Evolutionary conservation across 352 stramenopile genomes (phyloP), one percentile per base, ranked within the genome.

Genomic region (Phytophthora europaea): DNA sequence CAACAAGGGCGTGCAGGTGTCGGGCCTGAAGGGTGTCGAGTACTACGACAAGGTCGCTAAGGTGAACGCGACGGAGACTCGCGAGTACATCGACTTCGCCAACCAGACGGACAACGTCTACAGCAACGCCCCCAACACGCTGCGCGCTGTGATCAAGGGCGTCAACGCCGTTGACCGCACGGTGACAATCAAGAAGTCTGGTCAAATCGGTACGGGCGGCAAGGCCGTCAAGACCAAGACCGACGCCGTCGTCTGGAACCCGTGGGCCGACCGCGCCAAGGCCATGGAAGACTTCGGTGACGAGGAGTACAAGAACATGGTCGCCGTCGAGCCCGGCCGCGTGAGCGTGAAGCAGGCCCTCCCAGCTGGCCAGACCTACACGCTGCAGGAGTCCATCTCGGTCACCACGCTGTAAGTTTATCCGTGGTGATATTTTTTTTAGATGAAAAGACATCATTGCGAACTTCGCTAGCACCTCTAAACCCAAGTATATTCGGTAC

Each of bases 311-410:
- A 72, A 91, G 43, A 83, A 93, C 57, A 99, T 99, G 94, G 86
- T 99, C 55, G 99, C 95, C 74, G 84, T 99, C 34, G 97, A 99
- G 78, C 97, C 97, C 6, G 97, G 97, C n/a, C 81, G 88, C 43
- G 87, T 96, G 23, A 91, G 80, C 61, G 71, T 63, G 10, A 65
- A 72, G 58, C 68, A 77, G 63, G 72, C 62, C 22, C 82, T 94
- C 16, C 77, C 68, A 1, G 68, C 72, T 8, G 82, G 82, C 26
- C 68, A 81, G 45, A 79, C 83, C 10, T 94, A 83, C 74, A 91
- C 78, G 58, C 77, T 80, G 45, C 28, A 74, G 40, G 34, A 76
- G 60, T 55, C 38, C 34, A 80, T 80, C n/a, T 60, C 47, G 34
- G 63, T 80, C 53, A 55, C 38, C 18, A 68, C 38, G 13, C 6